A percentile compares a stretch with the other conserved stretches of the same genome.
phyloP scores from a whole-genome alignment of 2,329 filamentous ascomycete genomes.

The Penicillium digitatum region DNA sequence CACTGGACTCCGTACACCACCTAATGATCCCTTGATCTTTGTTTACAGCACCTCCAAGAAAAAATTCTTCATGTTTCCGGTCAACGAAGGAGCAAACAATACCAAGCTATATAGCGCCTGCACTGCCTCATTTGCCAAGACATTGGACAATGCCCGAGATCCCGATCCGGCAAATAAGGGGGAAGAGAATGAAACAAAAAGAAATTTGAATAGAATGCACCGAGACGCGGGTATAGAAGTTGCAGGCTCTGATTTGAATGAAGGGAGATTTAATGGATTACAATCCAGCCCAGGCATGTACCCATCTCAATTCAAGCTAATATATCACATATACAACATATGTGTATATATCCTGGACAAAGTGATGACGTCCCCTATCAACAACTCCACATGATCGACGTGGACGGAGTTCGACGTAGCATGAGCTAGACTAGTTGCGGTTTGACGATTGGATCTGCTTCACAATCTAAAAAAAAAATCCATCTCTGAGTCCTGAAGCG shows the following conservation, averaged over 20 bases:
- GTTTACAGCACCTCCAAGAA: no score
- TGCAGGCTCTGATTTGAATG: not conserved
- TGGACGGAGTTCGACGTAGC: not conserved
- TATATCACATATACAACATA: no score
- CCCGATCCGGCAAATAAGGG: slow-evolving; percentile 2
- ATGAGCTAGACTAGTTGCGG: not conserved
- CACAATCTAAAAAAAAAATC: not conserved
- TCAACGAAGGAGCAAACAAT: not conserved
- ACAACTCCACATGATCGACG: not conserved
- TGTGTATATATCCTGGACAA: not conserved
- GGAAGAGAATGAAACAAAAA: not conserved
- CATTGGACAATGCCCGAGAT: not conserved
- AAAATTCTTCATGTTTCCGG: not conserved
- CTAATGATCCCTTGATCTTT: no score
- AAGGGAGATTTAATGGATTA: not conserved
- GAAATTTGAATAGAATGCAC: no score
- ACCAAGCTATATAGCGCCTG: slow-evolving; percentile 19
- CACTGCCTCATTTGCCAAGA: slow-evolving; percentile 32
- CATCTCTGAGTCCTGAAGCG: not conserved
- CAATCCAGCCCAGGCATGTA: not conserved
- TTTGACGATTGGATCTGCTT: not conserved
- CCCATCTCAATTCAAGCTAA: no score
- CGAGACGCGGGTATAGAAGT: no score
- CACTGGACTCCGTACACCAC: no score
- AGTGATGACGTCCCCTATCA: slow-evolving; percentile 5